These are phyloP conservation scores for Scleroderma bovista DNA, from an alignment of 768 basidiomycete genomes.

Conservation along the genomic window DNA sequence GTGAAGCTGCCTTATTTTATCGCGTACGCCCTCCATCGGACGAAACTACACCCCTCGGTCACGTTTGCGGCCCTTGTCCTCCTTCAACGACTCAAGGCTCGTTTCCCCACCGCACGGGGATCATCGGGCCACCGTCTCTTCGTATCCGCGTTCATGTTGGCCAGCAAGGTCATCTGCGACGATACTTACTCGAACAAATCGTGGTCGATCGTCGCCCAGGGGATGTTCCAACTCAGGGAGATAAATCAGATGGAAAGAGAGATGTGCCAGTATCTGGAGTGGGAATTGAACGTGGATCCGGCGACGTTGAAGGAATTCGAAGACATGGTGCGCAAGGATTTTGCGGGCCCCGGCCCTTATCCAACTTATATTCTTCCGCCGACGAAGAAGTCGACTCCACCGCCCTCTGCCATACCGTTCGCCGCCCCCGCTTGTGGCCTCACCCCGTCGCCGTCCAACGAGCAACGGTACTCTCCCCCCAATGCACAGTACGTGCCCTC, in stretches of 20 bases:
- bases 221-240: conserved; percentile 72
- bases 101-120: conserved; percentile 72
- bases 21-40: conserved; percentile 65
- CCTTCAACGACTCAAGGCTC: conserved; percentile 59
- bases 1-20: conserved; percentile 52
- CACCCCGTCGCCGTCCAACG: conserved; percentile 25
- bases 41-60: conserved; percentile 54
- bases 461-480: conserved; percentile 26
- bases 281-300: conserved; percentile 78
- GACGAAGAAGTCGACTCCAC: conserved; percentile 54
- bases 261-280: conserved; percentile 86
- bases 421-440: conserved; percentile 25
- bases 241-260: conserved; percentile 82
- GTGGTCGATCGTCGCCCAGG: conserved; percentile 87
- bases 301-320: conserved; percentile 58
- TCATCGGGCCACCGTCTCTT: conserved; percentile 69
- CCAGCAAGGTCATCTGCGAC: conserved; percentile 82
- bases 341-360: conserved; percentile 49
- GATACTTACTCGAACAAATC: conserved; percentile 93
- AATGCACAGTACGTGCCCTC: conserved; percentile 17
- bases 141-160: conserved; percentile 71
- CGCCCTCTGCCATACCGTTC: conserved; percentile 27
- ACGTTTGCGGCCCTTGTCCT: conserved; percentile 38
- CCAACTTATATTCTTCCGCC: conserved; percentile 59
- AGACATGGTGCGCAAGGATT: conserved; percentile 53